A percentile compares a stretch with the other conserved stretches of the same genome.
These are phyloP conservation scores for Pyrenophora graminea DNA, from an alignment of 2,329 filamentous ascomycete genomes.

Conservation along the genomic window DNA sequence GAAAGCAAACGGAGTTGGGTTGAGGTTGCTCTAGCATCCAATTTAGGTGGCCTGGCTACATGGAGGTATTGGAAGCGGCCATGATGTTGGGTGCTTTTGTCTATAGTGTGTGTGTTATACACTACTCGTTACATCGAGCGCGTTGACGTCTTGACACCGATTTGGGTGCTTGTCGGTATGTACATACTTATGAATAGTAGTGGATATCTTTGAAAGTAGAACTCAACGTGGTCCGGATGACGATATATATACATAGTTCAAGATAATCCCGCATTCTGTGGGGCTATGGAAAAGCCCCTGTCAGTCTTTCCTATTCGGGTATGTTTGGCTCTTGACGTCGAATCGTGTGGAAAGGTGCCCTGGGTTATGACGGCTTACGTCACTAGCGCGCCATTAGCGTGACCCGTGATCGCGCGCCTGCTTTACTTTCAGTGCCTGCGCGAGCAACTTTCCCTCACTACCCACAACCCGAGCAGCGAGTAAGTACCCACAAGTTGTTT, in stretches of 20 bases:
- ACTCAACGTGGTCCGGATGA: background rate
- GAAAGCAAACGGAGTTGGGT: constrained; percentile 10
- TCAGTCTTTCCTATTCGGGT: background rate
- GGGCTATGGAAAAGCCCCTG: constrained; percentile 3
- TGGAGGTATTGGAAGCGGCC: constrained; percentile 19
- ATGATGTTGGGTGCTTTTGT: constrained; percentile 29
- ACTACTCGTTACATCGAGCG: no score
- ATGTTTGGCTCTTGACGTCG: constrained; percentile 3
- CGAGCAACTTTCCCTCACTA: constrained; percentile 21
- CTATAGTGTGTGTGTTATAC: no score
- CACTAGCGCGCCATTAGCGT: constrained; percentile 14
- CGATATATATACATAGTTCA: background rate
- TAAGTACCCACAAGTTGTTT: constrained; percentile 16
- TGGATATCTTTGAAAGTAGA: background rate
- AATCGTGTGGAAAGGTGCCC: background rate
- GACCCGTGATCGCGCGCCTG: constrained; percentile 25
- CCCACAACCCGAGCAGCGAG: constrained; percentile 35
- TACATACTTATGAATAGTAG: no score
- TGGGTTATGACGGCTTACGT: constrained; percentile 10
- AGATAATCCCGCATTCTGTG: constrained; percentile 6
- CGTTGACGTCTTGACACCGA: background rate
- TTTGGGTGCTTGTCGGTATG: background rate
- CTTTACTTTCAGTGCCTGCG: constrained; percentile 15
- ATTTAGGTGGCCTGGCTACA: constrained; percentile 32
- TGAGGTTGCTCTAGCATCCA: constrained; percentile 28